phyloP scores from a whole-genome alignment of 352 stramenopile genomes.

The Globisporangium recalcitrans region DNA sequence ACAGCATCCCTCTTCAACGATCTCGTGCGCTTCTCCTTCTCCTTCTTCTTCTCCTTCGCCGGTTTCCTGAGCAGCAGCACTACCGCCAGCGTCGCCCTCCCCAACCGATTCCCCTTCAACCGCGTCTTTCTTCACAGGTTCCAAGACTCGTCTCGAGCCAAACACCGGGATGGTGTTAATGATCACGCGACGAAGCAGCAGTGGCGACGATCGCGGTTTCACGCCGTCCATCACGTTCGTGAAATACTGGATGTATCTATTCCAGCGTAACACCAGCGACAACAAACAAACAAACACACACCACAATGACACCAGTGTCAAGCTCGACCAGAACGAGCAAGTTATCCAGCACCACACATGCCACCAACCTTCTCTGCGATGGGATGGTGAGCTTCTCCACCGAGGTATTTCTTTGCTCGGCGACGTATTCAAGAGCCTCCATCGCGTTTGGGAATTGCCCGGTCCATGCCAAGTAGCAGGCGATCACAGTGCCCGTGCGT shows the following conservation, averaged over 20 bases:
- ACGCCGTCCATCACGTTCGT: conserved; percentile 96
- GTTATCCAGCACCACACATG: not conserved
- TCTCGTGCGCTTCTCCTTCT: conserved; percentile 57
- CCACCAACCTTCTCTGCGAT: conserved; percentile 86
- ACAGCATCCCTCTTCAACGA: conserved; percentile 88
- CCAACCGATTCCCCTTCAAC: conserved; percentile 24
- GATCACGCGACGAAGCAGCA: conserved; percentile 94
- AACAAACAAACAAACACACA: conserved; percentile 5
- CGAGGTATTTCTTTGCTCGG: conserved; percentile 75
- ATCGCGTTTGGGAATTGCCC: conserved; percentile 89
- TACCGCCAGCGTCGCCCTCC: conserved; percentile 13
- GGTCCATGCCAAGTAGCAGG: conserved; percentile 95
- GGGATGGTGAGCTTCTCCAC: conserved; percentile 95
- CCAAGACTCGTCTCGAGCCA: conserved; percentile 52
- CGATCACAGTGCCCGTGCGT: conserved; percentile 91
- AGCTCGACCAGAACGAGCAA: not conserved
- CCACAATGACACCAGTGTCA: conserved; percentile 1
- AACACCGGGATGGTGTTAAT: conserved; percentile 93
- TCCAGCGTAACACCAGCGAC: not conserved
- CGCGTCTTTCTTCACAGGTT: conserved; percentile 41
- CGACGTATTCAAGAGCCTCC: conserved; percentile 92
- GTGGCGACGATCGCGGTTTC: conserved; percentile 89
- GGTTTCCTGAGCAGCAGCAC: conserved; percentile 14
- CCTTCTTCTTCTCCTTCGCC: conserved; percentile 40
- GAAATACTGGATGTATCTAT: conserved; percentile 96